These are phyloP conservation scores for Microglena sp. DNA, from an alignment of 139 green algal genomes.

Conservation along the genomic window DNA sequence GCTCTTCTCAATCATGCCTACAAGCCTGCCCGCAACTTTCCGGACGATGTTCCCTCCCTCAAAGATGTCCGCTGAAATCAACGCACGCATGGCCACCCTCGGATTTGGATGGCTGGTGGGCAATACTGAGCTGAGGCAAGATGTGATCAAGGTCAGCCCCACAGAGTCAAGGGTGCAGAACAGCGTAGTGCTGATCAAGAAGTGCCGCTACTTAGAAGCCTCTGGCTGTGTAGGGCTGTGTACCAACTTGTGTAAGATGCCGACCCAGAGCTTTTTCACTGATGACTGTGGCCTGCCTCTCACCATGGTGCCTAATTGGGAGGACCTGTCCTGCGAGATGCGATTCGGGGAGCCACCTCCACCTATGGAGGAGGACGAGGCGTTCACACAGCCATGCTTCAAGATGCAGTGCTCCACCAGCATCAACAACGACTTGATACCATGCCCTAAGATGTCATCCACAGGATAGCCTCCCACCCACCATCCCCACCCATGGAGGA, in stretches of 20 bases:
- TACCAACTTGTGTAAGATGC: constrained; percentile 61
- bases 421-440: too few relatives aligned
- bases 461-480: too few relatives aligned
- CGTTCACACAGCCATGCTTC: not conserved
- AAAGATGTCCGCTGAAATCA: not conserved
- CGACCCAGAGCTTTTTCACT: constrained; percentile 48
- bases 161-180: constrained; percentile 17
- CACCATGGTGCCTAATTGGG: constrained; percentile 59
- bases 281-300: constrained; percentile 51
- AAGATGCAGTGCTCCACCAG: too few relatives aligned
- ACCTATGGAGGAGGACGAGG: not conserved
- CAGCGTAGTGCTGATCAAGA: constrained; percentile 51
- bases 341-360: constrained; percentile 41
- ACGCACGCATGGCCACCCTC: not conserved
- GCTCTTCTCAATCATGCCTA: constrained; percentile 12
- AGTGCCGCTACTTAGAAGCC: constrained; percentile 54
- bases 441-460: too few relatives aligned
- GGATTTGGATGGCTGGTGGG: not conserved
- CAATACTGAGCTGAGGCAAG: not conserved
- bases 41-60: not conserved
- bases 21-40: too few relatives aligned
- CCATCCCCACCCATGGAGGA: too few relatives aligned
- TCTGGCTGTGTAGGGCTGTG: constrained; percentile 51
- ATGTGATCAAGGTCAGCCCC: not conserved
- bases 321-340: constrained; percentile 55